phyloP scores from a whole-genome alignment of 805 yeast genomes.

The Tetrapisispora taiwanensis region DNA sequence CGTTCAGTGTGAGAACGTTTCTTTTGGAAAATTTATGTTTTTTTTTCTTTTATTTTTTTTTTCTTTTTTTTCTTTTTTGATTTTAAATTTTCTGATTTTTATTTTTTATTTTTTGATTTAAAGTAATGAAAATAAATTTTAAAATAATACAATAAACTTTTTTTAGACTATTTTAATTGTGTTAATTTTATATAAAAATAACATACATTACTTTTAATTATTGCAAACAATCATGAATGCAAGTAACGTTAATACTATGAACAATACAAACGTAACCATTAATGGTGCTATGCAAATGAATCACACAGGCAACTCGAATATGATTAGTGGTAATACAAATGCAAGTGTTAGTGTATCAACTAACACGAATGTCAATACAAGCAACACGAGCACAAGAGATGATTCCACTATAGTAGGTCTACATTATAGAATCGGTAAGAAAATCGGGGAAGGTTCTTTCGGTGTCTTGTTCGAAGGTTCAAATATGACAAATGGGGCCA shows the following conservation, averaged over 20 bases:
- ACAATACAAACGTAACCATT: background rate
- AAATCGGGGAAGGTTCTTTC: slow-evolving; percentile 97
- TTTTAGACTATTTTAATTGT: too few species aligned
- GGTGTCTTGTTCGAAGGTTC: slow-evolving; percentile 96
- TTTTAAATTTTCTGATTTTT: too few species aligned
- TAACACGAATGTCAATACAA: background rate
- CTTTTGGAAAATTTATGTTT: too few species aligned
- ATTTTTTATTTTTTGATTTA: too few species aligned
- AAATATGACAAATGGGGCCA: slow-evolving; percentile 80
- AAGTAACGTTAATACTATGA: background rate
- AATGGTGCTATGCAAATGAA: background rate
- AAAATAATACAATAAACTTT: too few species aligned
- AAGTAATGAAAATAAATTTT: too few species aligned
- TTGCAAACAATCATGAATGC: background rate
- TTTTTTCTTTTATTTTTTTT: too few species aligned
- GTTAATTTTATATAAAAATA: too few species aligned
- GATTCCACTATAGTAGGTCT: slow-evolving; percentile 55
- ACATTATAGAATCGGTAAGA: slow-evolving; percentile 93
- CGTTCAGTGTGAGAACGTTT: too few species aligned
- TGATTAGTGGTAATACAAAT: background rate
- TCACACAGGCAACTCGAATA: slow-evolving; percentile 1
- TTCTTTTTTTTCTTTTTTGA: too few species aligned
- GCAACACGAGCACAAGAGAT: slow-evolving; percentile 1
- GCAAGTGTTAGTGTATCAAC: slow-evolving; percentile 1
- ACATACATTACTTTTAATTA: too few species aligned